Base-by-base conservation (phyloP, 106 monocot genomes). In the Apostasia shenzhenica region DNA sequence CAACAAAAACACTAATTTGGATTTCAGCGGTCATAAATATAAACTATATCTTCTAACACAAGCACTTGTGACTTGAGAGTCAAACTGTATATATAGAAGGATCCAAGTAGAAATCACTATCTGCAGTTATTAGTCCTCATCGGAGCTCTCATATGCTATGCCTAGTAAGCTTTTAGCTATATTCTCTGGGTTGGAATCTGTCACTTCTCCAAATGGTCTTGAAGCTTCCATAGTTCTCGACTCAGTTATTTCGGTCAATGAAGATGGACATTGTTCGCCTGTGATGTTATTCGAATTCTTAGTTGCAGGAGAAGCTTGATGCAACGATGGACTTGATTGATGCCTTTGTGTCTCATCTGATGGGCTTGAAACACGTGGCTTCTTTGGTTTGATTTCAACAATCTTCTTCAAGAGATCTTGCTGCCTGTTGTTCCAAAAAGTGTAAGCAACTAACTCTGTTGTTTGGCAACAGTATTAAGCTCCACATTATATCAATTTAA, bases 401-500 rank as follows among this genome's bases (percentile, higher is more conserved):
- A 95, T 78, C 47, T 91, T 95, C 84, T 80, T 95, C 67, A 97
- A 73, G 13, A 97, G 76, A 79, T 92, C 97, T 70, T 92, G 97
- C 66, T 97, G 97, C 83, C 97, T 97, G 71, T 14, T 49, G 45
- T 76, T 61, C 1, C 14, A 58, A 45, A 51, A 6, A 47, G n/a
- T 5, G 13, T 67, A 57, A 57, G 26, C 26, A 26, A 26, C 26
- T 26, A 26, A 26, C 26, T 26, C 26, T 26, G 26, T 0, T 26
- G 26, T 26, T 26, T 26, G 26, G 26, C 26, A 26, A 26, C 26
- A 26, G 26, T 26, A 26, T 26, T 26, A 26, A 26, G 26, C 26
- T 26, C 26, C 26, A 26, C 26, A 26, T 26, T 26, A 26, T 26
- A 26, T 26, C 26, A 26, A 26, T 14, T 8, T 3, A 57, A 57